Evolutionary conservation across 2,329 filamentous ascomycete genomes (phyloP).

Genomic region (Bertia moriformis): DNA sequence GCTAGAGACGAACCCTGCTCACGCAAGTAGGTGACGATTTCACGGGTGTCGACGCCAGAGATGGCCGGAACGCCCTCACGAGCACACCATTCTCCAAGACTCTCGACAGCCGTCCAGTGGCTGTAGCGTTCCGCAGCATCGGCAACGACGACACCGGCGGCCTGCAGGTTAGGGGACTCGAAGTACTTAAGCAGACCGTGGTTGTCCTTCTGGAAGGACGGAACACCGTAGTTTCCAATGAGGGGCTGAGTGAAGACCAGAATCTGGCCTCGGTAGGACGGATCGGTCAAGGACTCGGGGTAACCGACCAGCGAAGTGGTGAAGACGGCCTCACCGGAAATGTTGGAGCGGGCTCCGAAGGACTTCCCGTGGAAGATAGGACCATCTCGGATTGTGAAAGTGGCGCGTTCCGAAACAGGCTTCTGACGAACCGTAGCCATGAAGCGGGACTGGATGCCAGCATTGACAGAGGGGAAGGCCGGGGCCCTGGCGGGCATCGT

Average conservation of each 20-base stretch:
- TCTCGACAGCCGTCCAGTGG: slow-evolving; percentile 97
- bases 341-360: slow-evolving; percentile 90
- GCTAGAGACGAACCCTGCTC: slow-evolving; percentile 94
- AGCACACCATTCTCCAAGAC: slow-evolving; percentile 83
- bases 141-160: slow-evolving; percentile 85
- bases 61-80: slow-evolving; percentile 92
- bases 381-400: slow-evolving; percentile 47
- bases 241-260: slow-evolving; percentile 95
- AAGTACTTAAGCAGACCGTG: slow-evolving; percentile 93
- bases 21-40: slow-evolving; percentile 86
- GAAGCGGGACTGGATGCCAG: not conserved
- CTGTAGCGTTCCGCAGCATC: slow-evolving; percentile 90
- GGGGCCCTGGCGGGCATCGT: not conserved
- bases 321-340: slow-evolving; percentile 96
- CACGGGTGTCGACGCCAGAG: slow-evolving; percentile 90
- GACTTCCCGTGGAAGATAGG: slow-evolving; percentile 93
- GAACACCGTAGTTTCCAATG: slow-evolving; percentile 97
- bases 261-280: slow-evolving; percentile 84
- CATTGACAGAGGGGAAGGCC: not conserved
- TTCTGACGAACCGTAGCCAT: not conserved
- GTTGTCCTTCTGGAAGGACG: slow-evolving; percentile 69
- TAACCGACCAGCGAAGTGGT: slow-evolving; percentile 96
- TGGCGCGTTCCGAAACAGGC: not conserved
- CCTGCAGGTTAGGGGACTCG: slow-evolving; percentile 94
- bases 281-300: slow-evolving; percentile 84